phyloP scores from a whole-genome alignment of 1,139 yeast species.

The Hemisphaericaspora subhashii region DNA sequence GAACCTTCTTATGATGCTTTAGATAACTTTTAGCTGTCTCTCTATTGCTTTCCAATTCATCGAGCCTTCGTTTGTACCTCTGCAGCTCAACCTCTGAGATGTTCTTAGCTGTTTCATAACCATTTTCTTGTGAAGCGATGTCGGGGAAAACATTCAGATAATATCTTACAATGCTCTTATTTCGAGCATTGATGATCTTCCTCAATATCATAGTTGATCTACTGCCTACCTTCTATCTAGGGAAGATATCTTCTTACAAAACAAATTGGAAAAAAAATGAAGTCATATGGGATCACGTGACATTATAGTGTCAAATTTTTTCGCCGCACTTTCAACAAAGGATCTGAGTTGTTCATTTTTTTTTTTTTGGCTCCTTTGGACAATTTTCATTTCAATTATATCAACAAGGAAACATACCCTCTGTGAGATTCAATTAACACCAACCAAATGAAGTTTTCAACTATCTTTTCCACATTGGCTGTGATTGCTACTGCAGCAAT shows the following conservation, averaged over 20 bases:
- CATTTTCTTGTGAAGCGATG: neutral
- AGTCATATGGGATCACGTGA: neutral
- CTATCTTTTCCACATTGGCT: slow-evolving; percentile 18
- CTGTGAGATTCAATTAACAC: neutral
- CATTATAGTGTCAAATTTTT: too few species aligned
- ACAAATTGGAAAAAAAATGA: neutral
- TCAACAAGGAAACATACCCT: too few species aligned
- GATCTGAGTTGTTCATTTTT: neutral
- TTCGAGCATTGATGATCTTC: neutral
- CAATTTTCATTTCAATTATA: too few species aligned
- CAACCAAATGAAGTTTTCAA: slow-evolving; percentile 20
- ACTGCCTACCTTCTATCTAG: neutral
- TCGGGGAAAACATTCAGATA: neutral
- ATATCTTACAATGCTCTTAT: neutral
- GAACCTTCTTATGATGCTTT: slow-evolving; percentile 20
- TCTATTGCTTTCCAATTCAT: slow-evolving; percentile 10
- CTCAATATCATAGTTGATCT: neutral
- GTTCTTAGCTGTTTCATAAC: neutral
- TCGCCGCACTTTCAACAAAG: too few species aligned
- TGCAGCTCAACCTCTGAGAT: neutral
- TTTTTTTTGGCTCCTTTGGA: neutral
- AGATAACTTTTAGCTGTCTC: slow-evolving; percentile 17
- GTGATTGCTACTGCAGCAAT: slow-evolving; percentile 16
- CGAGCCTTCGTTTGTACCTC: slow-evolving; percentile 9
- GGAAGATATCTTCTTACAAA: neutral